These are phyloP conservation scores for Starmerella floris DNA, from an alignment of 805 yeast genomes.

Conservation along the genomic window DNA sequence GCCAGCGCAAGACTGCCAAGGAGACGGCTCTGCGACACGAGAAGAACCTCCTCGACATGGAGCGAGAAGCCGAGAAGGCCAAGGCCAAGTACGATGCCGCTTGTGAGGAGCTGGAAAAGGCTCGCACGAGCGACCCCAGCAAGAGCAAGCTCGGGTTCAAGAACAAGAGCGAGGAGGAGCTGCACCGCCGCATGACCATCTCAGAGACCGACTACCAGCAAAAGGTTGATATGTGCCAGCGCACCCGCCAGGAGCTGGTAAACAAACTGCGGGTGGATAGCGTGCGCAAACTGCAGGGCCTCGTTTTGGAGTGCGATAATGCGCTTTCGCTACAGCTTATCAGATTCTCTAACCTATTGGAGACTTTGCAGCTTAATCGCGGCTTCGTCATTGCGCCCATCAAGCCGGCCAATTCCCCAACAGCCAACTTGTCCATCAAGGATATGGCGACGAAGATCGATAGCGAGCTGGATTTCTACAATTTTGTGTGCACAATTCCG, in stretches of 20 bases:
- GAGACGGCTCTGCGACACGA: conserved; percentile 74
- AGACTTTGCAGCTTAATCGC: conserved; percentile 65
- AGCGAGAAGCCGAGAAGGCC: conserved; percentile 76
- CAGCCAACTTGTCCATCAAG: conserved; percentile 54
- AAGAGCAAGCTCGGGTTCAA: conserved; percentile 71
- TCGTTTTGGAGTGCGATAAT: conserved; percentile 75
- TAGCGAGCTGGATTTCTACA: conserved; percentile 69
- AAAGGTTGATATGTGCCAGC: conserved; percentile 59
- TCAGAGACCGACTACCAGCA: conserved; percentile 81
- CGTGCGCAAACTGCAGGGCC: conserved; percentile 55
- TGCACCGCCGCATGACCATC: conserved; percentile 59
- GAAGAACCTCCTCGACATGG: conserved; percentile 73
- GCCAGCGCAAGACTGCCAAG: conserved; percentile 61
- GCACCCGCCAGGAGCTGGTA: conserved; percentile 59
- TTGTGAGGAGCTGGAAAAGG: conserved; percentile 75
- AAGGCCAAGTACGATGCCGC: conserved; percentile 60
- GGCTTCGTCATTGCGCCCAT: conserved; percentile 77
- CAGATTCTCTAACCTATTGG: conserved; percentile 77
- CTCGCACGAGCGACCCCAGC: conserved; percentile 67
- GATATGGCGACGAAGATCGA: conserved; percentile 63
- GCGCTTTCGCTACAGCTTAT: conserved; percentile 81
- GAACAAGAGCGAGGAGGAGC: conserved; percentile 84
- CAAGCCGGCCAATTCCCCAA: conserved; percentile 30
- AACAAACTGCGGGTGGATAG: conserved; percentile 64
- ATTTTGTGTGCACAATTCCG: conserved; percentile 38